phyloP scores from a whole-genome alignment of 179 eudicot genomes.

The Silene vulgaris region DNA sequence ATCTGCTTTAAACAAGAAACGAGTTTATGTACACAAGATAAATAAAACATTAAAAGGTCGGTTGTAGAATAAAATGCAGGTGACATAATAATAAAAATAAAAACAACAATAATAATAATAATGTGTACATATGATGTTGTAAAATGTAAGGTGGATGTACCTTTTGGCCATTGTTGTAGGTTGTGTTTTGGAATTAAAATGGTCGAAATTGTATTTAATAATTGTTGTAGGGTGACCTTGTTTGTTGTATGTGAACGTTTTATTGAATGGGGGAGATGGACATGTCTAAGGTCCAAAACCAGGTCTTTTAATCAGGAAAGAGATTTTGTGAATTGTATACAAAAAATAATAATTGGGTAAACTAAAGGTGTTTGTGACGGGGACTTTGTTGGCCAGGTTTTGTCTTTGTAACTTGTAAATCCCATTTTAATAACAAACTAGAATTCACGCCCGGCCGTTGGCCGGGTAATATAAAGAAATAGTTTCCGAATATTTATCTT shows the following conservation, averaged over 20 bases:
- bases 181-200: neutral
- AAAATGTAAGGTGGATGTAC: slow-evolving; percentile 14
- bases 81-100: slow-evolving; percentile 2
- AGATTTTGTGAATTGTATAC: neutral
- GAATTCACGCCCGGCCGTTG: too few relatives aligned
- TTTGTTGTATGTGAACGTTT: neutral
- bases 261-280: neutral
- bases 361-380: too few relatives aligned
- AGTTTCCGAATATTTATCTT: too few relatives aligned
- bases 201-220: slow-evolving; percentile 11
- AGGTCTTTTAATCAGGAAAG: neutral
- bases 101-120: neutral
- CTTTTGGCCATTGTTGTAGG: slow-evolving; percentile 26
- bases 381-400: too few relatives aligned
- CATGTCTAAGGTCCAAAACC: neutral
- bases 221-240: neutral
- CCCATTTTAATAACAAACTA: too few relatives aligned
- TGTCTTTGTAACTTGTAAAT: too few relatives aligned
- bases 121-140: neutral
- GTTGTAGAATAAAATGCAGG: slow-evolving; percentile 13
- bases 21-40: neutral
- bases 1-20: too few relatives aligned
- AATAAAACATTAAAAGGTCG: neutral
- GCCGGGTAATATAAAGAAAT: too few relatives aligned
- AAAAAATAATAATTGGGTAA: too few relatives aligned